Evolutionary conservation across 2,329 filamentous ascomycete species (phyloP), one percentile per base, ranked within the genome.

Genomic region (Aaosphaeria arxii): DNA sequence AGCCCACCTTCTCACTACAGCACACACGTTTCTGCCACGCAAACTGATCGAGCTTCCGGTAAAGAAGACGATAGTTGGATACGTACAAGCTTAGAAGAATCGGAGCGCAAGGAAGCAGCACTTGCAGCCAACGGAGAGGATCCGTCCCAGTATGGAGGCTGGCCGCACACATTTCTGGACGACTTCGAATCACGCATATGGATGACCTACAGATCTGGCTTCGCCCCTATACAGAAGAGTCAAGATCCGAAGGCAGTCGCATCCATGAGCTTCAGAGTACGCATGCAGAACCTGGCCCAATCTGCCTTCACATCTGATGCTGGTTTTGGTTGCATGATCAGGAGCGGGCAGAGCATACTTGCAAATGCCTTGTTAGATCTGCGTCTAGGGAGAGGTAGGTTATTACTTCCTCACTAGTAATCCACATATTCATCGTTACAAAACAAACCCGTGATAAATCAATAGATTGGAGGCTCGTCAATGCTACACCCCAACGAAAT

Each of bases 311-410:
- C 89, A 7, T 92, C 90, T 2, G 94, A 99, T 68, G 91, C 89
- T 7, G 94, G 94, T 44, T 99, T 95, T 91, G 94, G 94, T 0
- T 99, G 94, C 66, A 99, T 99, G 94, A 97, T 99, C 59, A 80
- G 94, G 50, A 96, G 92, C 5, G 94, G 94, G 4, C 94, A 99
- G 74, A 92, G 89, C 62, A 78, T 99, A 29, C 77, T 99, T 39
- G 92, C 92, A 40, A 99, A 97, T 70, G 81, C 92, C 1, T 77
- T 97, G 59, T 73, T 83, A 13, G 79, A 88, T 47, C 74, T 91
- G 42, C 77, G 81, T 36, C 74, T 96, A 24, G 92, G 94, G 17
- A 84, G 94, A 80, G 87, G 89, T 91, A 77, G 54, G 46, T 44
- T 7, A 35, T 13, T 17, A 41, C 32, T 42, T 11, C 35, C 30